Base-by-base conservation (phyloP, 2,329 filamentous ascomycete genomes). In the Ascochyta fabae region DNA sequence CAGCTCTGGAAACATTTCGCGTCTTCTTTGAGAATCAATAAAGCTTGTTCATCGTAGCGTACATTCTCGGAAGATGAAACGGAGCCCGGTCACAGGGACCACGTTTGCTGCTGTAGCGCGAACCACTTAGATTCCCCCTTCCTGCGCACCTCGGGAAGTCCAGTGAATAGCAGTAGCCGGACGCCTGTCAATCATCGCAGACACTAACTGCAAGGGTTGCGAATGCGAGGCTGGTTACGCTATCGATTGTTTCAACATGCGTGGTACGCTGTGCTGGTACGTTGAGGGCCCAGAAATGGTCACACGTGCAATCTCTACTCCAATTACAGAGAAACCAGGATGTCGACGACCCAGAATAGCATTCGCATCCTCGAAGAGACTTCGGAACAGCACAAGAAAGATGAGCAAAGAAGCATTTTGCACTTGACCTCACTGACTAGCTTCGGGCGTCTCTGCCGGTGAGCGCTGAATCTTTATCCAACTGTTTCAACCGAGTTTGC, bases 1-100 rank as follows among this genome's bases (percentile, higher is more conserved):
- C 39, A 56, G 40, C 48, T 50, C 44, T 59, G 61, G 62, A 53
- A 56, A 58, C 45, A 42, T 12, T 43, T 53, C 49, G 56, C 44
- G 42, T 55, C 53, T 43, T 59, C 51, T 36, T 40, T 53, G 48
- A 61, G 27, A 69, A 65, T 68, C 65, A 51, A 69, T 69, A 69
- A 69, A 68, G 65, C 66, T 69, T 69, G 63, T 65, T 64, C 61
- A 36, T 45, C 57, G 58, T 68, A 61, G 62, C 60, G 43, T 58
- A 59, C 51, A 59, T 33, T 48, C 38, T 42, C 46, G 58, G 52
- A 58, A 53, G 47, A 53, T 60, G 65, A 66, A 66, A 67, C 65
- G 54, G 46, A 58, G 45, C 46, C 45, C 41, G 49, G 47, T 36
- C 45, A 54, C 48, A 57, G 51, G 50, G 44, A 53, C 53, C 47